Base-by-base conservation (phyloP, 2,329 filamentous ascomycete species). In the Aspergillus sp. region DNA sequence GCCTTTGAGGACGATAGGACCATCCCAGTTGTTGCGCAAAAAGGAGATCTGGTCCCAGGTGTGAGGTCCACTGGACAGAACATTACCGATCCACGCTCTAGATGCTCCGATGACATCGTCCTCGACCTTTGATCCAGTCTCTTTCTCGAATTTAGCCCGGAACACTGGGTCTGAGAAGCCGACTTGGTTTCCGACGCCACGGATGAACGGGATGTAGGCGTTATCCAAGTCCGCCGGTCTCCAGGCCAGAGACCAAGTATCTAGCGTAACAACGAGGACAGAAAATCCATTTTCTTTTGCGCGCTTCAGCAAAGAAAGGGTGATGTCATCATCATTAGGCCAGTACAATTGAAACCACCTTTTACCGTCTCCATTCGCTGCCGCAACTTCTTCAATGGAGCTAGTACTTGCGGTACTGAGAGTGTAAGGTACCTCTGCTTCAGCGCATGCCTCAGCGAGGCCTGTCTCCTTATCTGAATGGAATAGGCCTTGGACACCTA, bases 301-400 rank as follows among this genome's bases (percentile, higher is more conserved):
- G 0, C 88, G 80, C 1, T 73, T 68, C 4, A 91, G 78, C 15
- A 91, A 74, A 1, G 84, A 88, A 0, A 81, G 75, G 0, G 88
- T 91, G 54, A 91, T 77, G 3, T 86, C 83, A 52, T 91, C 82
- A 54, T 84, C 82, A 19, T 80, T 74, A 0, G 89, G 88, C 86
- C 88, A 91, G 75, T 92, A 92, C 0, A 92, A 80, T 68, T 92
- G 89, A 69, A 82, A 92, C 87, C 87, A 92, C 11, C 87, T 77
- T 33, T 81, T 77, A 0, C 84, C 83, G 5, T 82, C 73, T 0
- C 82, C 82, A 51, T 81, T 85, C 0, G 84, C 85, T 7, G 77
- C 67, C 0, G 85, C 86, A 0, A 90, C 82, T 50, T 90, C 83
- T 68, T 90, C 88, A 57, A 91, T 87, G 1, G 82, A 82, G 33